phyloP scores from a whole-genome alignment of 2,329 filamentous ascomycete genomes.

The Phyllosticta ampelicida region DNA sequence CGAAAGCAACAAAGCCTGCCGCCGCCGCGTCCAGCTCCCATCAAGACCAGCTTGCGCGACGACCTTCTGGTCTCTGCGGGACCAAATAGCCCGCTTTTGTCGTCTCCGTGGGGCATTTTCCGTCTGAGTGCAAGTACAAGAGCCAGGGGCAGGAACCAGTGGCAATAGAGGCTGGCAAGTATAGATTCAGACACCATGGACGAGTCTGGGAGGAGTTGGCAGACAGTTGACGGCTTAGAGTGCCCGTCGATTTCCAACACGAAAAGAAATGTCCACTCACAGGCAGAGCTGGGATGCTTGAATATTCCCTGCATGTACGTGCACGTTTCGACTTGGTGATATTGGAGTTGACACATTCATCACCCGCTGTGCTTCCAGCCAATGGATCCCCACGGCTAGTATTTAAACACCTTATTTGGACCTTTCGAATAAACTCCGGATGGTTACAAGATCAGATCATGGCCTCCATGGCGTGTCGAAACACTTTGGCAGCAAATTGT shows the following conservation, averaged over 20 bases:
- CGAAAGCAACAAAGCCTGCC: background rate
- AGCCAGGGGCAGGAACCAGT: conserved; percentile 3
- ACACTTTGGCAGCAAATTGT: background rate
- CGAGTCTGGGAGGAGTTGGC: conserved; percentile 1
- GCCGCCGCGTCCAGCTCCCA: background rate
- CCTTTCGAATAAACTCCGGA: too few species aligned
- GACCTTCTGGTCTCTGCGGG: background rate
- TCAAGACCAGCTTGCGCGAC: background rate
- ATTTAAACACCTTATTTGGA: too few species aligned
- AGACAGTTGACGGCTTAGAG: too few species aligned
- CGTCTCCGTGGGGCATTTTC: conserved; percentile 2
- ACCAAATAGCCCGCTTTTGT: background rate
- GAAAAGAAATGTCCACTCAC: too few species aligned
- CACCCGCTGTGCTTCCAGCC: too few species aligned
- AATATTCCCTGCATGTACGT: too few species aligned
- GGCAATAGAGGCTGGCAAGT: background rate
- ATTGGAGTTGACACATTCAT: too few species aligned
- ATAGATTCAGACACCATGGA: conserved; percentile 2
- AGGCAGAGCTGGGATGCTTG: too few species aligned
- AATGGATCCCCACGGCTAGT: too few species aligned
- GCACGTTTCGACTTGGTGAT: too few species aligned
- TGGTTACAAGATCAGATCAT: too few species aligned
- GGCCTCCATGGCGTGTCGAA: background rate
- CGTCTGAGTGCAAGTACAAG: background rate
- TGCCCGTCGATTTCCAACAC: too few species aligned